Conservation (phyloP, 805 yeast species). For the Kodamaea laetipori region DNA sequence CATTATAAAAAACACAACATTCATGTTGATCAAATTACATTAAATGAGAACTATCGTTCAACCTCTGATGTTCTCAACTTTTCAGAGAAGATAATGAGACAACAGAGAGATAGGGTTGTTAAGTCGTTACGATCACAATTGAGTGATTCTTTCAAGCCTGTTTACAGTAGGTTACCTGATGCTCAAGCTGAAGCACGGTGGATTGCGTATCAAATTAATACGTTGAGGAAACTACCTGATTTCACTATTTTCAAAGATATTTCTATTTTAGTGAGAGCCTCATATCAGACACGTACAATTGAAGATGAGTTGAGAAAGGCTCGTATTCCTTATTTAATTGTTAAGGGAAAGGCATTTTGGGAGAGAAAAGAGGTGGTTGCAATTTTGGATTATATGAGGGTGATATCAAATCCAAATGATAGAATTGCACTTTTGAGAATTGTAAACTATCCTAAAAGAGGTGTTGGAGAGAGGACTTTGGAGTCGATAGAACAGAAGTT, state of each 20-base stretch:
- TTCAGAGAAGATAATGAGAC: conserved; percentile 66
- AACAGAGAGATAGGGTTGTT: conserved; percentile 50
- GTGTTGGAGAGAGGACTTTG: conserved; percentile 62
- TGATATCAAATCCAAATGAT: conserved; percentile 60
- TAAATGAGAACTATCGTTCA: conserved; percentile 81
- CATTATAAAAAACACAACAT: conserved; percentile 30
- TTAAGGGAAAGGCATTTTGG: conserved; percentile 81
- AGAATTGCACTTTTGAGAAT: conserved; percentile 59
- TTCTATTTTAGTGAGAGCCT: conserved; percentile 70
- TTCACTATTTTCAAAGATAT: conserved; percentile 46
- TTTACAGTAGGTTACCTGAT: conserved; percentile 41
- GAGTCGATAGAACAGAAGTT: conserved; percentile 30
- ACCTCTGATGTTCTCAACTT: conserved; percentile 62
- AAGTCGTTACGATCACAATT: conserved; percentile 52
- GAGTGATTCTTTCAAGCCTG: conserved; percentile 47
- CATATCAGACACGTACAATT: conserved; percentile 58
- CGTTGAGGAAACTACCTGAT: conserved; percentile 46
- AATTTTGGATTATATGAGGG: conserved; percentile 65
- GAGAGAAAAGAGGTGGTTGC: conserved; percentile 67
- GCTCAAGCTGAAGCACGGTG: conserved; percentile 58
- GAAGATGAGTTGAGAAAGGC: conserved; percentile 61
- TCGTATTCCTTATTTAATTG: conserved; percentile 64
- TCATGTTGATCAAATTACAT: conserved; percentile 36
- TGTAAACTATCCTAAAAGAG: conserved; percentile 61
- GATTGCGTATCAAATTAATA: conserved; percentile 56